Conservation (phyloP, 208 protist genomes). For the Leishmania braziliensis region DNA sequence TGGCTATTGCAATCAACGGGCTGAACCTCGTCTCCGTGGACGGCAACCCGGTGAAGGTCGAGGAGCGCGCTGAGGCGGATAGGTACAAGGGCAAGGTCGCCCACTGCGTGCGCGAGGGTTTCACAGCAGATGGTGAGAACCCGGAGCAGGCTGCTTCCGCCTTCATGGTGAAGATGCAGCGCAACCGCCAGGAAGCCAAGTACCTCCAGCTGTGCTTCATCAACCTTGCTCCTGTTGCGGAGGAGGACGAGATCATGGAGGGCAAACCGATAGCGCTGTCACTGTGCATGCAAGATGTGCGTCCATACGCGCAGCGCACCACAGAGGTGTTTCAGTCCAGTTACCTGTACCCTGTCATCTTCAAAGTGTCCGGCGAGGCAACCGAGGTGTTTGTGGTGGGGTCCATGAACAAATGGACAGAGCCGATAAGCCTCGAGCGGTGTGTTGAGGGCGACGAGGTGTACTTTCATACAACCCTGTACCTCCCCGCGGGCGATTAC, state of each 20-base stretch:
- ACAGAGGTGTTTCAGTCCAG: conserved; percentile 86
- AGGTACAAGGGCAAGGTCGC: conserved; percentile 91
- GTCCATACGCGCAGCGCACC: conserved; percentile 76
- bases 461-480: conserved; percentile 92
- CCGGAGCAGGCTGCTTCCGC: conserved; percentile 77
- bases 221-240: conserved; percentile 55
- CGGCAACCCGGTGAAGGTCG: conserved; percentile 81
- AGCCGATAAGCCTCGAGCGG: conserved; percentile 89
- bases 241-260: conserved; percentile 75
- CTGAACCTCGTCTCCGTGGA: conserved; percentile 86
- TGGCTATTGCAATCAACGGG: conserved; percentile 90
- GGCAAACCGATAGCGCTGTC: conserved; percentile 76
- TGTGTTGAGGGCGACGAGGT: conserved; percentile 73
- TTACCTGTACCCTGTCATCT: conserved; percentile 86
- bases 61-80: conserved; percentile 84
- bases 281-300: conserved; percentile 93
- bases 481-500: conserved; percentile 89
- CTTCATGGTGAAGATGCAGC: conserved; percentile 90
- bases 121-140: conserved; percentile 87
- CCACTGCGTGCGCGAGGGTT: conserved; percentile 89
- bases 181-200: conserved; percentile 64
- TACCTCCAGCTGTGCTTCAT: conserved; percentile 86
- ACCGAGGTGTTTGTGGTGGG: conserved; percentile 92
- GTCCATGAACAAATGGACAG: conserved; percentile 93
- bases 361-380: conserved; percentile 89